These are phyloP conservation scores for Stipa capillata DNA, from an alignment of 176 grass and related monocot genomes.

Conservation along the genomic window DNA sequence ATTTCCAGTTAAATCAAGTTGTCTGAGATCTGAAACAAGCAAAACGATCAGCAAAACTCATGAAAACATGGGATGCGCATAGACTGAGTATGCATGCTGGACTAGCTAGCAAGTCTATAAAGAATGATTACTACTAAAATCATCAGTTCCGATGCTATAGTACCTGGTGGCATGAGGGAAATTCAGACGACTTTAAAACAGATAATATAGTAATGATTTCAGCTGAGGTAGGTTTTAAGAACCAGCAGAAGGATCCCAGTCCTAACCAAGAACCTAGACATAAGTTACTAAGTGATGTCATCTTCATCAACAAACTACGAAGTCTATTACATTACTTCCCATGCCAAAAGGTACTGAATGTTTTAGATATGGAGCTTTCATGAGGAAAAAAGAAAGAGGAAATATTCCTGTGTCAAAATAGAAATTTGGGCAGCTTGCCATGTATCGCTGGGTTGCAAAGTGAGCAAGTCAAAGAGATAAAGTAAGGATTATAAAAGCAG, in stretches of 20 bases:
- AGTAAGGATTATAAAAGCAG: background rate
- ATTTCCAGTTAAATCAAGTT: conserved; percentile 97
- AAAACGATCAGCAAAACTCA: background rate
- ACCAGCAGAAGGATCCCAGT: background rate
- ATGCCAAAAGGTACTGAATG: background rate
- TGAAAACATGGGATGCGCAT: background rate
- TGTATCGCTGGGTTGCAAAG: background rate
- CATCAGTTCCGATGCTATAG: background rate
- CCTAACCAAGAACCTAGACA: background rate
- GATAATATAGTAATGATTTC: background rate
- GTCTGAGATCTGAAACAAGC: conserved; percentile 66
- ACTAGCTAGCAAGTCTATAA: background rate
- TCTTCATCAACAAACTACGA: background rate
- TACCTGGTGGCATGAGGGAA: background rate
- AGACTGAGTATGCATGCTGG: background rate
- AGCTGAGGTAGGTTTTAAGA: background rate
- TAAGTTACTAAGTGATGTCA: background rate
- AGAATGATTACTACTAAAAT: background rate
- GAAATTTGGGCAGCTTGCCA: background rate
- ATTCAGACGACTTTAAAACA: background rate
- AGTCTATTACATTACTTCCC: background rate
- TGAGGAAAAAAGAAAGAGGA: background rate
- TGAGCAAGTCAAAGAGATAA: background rate
- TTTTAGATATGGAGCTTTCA: background rate
- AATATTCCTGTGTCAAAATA: background rate